Evolutionary conservation across 2,329 filamentous ascomycete species (phyloP).

Genomic region (Xylariomycetidae sp.): DNA sequence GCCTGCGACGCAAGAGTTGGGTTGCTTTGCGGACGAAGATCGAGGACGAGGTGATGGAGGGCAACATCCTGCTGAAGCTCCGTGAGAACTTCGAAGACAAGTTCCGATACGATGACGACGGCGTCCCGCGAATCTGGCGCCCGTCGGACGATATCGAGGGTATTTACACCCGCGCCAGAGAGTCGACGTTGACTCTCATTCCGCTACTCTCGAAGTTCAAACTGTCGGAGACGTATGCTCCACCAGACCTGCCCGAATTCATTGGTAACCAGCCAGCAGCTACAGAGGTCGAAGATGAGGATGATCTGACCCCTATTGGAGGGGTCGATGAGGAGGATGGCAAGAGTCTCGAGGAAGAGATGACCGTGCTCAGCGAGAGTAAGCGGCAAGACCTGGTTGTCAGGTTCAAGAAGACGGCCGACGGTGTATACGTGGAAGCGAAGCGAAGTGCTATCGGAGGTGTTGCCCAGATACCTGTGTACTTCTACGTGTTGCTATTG

Average conservation of each 20-base stretch:
- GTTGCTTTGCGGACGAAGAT: slow-evolving; percentile 82
- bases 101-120: slow-evolving; percentile 93
- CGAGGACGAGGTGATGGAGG: slow-evolving; percentile 97
- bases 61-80: slow-evolving; percentile 89
- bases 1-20: slow-evolving; percentile 91
- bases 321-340: slow-evolving; percentile 93
- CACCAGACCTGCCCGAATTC: slow-evolving; percentile 79
- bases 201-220: slow-evolving; percentile 83
- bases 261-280: slow-evolving; percentile 72
- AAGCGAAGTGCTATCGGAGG: slow-evolving; percentile 95
- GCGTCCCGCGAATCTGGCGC: slow-evolving; percentile 93
- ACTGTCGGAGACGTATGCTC: slow-evolving; percentile 64
- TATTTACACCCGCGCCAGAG: slow-evolving; percentile 83
- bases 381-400: slow-evolving; percentile 89
- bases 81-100: slow-evolving; percentile 99
- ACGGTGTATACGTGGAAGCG: slow-evolving; percentile 95
- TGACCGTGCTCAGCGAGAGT: slow-evolving; percentile 84
- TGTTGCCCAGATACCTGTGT: slow-evolving; percentile 86
- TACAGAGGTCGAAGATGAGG: slow-evolving; percentile 77
- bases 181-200: slow-evolving; percentile 86
- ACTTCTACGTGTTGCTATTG: slow-evolving; percentile 86
- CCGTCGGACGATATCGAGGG: slow-evolving; percentile 97
- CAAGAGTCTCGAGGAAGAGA: slow-evolving; percentile 92
- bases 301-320: slow-evolving; percentile 82
- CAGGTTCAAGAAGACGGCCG: slow-evolving; percentile 96